Evolutionary conservation across 345 rosid species (phyloP), one percentile per base, ranked within the genome.

Genomic region (Aquilaria yunnanensis): DNA sequence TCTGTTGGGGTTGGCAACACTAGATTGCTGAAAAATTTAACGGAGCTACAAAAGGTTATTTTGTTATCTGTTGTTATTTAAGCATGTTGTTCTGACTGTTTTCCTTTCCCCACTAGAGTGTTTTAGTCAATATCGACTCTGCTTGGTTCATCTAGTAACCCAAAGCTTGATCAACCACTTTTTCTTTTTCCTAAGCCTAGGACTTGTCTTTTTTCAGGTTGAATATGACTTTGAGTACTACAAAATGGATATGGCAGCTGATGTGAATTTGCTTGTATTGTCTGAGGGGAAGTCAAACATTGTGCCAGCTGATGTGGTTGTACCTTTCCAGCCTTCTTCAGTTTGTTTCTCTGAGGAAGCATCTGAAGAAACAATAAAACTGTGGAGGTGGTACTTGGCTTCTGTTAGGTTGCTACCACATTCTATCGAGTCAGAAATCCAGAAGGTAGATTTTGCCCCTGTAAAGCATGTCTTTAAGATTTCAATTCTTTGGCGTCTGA

Each of bases 311-410:
- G 97, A 90, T 80, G 23, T 88, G 60, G 81, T 88, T 14, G n/a
- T 90, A 33, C 96, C 96, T 5, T 81, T 90, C 74, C 88, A 76
- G 70, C 97, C 97, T 64, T 76, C 85, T 54, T 77, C 78, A 4
- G 72, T 65, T 3, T 71, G 70, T 66, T 56, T 75, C 14, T 11
- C 62, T 3, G 83, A 80, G 67, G 77, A 46, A 32, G 83, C 73
- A 45, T 53, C 74, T 58, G 66, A 78, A 9, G 89, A 88, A 73
- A 57, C 77, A 43, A 64, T 66, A 16, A 79, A 83, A 43, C 82
- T 92, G 62, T 94, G 97, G 97, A 90, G 97, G 67, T 90, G 89
- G 81, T 94, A 88, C 81, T 72, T 94, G 75, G 85, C 92, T 57
- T 76, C 88, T 55, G 77, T 86, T 67, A 83, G 89, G 77, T 77